phyloP scores from a whole-genome alignment of 2,329 filamentous ascomycete genomes.

The Paracoccidioides brasiliensis region DNA sequence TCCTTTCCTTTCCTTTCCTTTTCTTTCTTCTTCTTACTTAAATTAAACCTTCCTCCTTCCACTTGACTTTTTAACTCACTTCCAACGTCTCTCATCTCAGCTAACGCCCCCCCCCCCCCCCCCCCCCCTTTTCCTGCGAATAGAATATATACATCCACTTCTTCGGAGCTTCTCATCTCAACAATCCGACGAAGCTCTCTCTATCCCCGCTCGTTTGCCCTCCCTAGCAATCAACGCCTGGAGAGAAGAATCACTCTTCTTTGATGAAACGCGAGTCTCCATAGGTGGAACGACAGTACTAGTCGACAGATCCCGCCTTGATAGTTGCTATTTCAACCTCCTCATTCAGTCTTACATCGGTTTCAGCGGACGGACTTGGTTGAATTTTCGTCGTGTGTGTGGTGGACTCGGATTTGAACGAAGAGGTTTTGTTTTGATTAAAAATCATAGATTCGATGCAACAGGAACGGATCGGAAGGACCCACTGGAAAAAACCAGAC shows the following conservation, averaged over 20 bases:
- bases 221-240: slow-evolving; percentile 1
- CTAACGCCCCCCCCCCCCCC: not conserved
- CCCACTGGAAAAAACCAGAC: not conserved
- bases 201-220: not conserved
- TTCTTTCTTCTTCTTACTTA: not conserved
- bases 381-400: not conserved
- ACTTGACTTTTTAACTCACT: not conserved
- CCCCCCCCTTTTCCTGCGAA: not conserved
- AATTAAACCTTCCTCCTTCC: not conserved
- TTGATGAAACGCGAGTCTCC: slow-evolving; percentile 12
- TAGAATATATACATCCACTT: not conserved
- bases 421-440: too few relatives aligned
- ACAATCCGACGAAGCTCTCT: not conserved
- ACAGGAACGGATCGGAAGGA: too few relatives aligned
- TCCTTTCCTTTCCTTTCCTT: not conserved
- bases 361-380: not conserved
- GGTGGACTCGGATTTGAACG: too few relatives aligned
- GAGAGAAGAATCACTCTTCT: slow-evolving; percentile 8
- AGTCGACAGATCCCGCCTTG: slow-evolving; percentile 13
- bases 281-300: slow-evolving; percentile 12
- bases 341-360: not conserved
- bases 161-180: not conserved
- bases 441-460: too few relatives aligned
- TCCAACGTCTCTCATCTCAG: not conserved
- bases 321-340: not conserved